A percentile compares a stretch with the other conserved stretches of the same genome.
Evolutionary conservation across 2,329 filamentous ascomycete genomes (phyloP).

Genomic region (Fusarium pininemorale): DNA sequence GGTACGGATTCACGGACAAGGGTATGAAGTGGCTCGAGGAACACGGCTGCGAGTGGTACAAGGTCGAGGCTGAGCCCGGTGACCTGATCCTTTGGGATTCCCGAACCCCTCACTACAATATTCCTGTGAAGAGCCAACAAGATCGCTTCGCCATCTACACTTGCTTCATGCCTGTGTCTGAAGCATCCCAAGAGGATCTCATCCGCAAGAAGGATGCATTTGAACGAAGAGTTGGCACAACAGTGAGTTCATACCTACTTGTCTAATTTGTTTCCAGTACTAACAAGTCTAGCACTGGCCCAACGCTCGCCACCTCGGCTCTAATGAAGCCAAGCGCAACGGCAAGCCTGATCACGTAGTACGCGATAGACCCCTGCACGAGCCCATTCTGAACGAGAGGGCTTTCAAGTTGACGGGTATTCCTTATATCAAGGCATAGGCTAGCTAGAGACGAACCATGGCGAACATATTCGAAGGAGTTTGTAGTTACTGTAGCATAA

Average conservation of each 20-base stretch:
- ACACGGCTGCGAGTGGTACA: conserved; percentile 46
- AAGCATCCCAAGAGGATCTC: conserved; percentile 48
- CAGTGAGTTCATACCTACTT: conserved; percentile 11
- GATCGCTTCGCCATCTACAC: conserved; percentile 49
- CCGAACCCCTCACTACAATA: conserved; percentile 53
- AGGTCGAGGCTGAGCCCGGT: conserved; percentile 54
- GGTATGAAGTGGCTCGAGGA: conserved; percentile 51
- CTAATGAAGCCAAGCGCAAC: conserved; percentile 30
- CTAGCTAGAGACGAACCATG: not conserved
- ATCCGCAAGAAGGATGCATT: conserved; percentile 53
- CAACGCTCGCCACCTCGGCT: conserved; percentile 41
- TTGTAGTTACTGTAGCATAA: not conserved
- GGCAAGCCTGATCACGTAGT: conserved; percentile 33
- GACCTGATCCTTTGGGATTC: conserved; percentile 55
- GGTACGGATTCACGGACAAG: conserved; percentile 47
- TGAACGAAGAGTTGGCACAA: conserved; percentile 50
- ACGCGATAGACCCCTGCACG: conserved; percentile 27
- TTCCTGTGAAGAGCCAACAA: conserved; percentile 50
- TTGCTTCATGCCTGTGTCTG: conserved; percentile 33
- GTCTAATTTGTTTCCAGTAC: not conserved
- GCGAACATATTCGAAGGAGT: too few species aligned
- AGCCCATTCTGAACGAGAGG: conserved; percentile 24
- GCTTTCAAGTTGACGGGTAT: conserved; percentile 39
- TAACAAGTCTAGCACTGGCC: conserved; percentile 43
- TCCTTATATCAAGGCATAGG: conserved; percentile 29